Evolutionary conservation across 305 asterid species (phyloP).

Genomic region (Andrographis paniculata): DNA sequence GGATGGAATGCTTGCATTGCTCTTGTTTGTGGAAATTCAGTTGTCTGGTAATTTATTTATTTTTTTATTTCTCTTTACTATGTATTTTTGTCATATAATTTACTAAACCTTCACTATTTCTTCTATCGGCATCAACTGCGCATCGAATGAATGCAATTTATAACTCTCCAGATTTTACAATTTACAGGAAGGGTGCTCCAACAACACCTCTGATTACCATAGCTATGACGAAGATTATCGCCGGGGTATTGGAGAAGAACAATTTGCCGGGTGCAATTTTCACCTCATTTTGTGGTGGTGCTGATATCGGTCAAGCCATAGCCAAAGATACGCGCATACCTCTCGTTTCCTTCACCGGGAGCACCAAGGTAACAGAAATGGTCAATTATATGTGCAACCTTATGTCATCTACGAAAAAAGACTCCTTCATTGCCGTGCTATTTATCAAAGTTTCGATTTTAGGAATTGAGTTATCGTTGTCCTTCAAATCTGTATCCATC

Average conservation of each 20-base stretch:
- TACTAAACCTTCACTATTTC: too few species aligned
- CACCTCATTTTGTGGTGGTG: constrained; percentile 91
- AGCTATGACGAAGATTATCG: constrained; percentile 78
- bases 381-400: not conserved
- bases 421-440: too few species aligned
- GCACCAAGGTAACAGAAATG: constrained; percentile 54
- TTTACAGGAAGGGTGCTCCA: constrained; percentile 77
- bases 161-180: not conserved
- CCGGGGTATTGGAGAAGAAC: constrained; percentile 83
- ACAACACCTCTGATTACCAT: constrained; percentile 86
- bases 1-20: constrained; percentile 99
- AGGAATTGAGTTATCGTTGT: not conserved
- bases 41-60: constrained; percentile 65
- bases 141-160: too few species aligned
- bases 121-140: too few species aligned
- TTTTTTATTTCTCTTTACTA: not conserved
- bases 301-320: constrained; percentile 90
- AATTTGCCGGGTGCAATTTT: constrained; percentile 87
- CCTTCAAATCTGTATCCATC: constrained; percentile 5
- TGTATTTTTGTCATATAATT: too few species aligned
- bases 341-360: constrained; percentile 92
- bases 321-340: constrained; percentile 84
- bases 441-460: too few species aligned
- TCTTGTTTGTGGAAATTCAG: constrained; percentile 95
- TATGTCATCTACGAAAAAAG: too few species aligned